Base-by-base conservation (phyloP, 2,329 filamentous ascomycete species). In the Stemphylium lycopersici region DNA sequence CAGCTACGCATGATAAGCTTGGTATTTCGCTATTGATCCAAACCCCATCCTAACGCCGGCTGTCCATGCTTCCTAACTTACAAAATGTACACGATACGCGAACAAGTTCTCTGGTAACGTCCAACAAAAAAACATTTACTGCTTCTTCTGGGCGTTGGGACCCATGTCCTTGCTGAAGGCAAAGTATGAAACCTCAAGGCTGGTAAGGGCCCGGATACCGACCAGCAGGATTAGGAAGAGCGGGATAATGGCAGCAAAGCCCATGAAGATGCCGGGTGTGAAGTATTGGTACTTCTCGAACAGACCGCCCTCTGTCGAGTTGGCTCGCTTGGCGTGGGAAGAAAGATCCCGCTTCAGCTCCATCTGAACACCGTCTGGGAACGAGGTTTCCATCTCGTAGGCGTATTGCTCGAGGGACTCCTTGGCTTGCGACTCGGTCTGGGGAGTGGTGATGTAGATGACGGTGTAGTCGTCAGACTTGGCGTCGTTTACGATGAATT, bases 111-210 rank as follows among this genome's bases (percentile, higher is more conserved):
- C 24, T 12, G 16, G 18, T 10, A n/a, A 49, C 18, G 18, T 12
- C 4, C n/a, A n/a, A n/a, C n/a, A n/a, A 15, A 48, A 5, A 26
- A 13, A 10, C 13, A 15, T 18, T 29, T 82, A 83, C 77, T 88
- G 83, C 73, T 86, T 96, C 85, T 93, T 96, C 77, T 96, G 90
- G 29, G 89, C 89, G 33, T 87, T 82, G n/a, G 91, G 90, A 0
- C 92, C 91, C 82, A 91, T 96, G 66, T 97, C 93, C 81, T 96
- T 97, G 73, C 96, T 93, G 73, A 98, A 99, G 1, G 95, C 92
- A 59, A 90, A 91, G 75, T 98, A 98, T 1, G 91, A 90, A 26
- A 98, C 91, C 74, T 97, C 83, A 15, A 99, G 82, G 63, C 91
- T 93, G 6, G 84, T 80, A 11, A 98, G 81, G 12, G 90, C 92